Conservation (phyloP, 805 yeast genomes). For the Yarrowia divulgata region DNA sequence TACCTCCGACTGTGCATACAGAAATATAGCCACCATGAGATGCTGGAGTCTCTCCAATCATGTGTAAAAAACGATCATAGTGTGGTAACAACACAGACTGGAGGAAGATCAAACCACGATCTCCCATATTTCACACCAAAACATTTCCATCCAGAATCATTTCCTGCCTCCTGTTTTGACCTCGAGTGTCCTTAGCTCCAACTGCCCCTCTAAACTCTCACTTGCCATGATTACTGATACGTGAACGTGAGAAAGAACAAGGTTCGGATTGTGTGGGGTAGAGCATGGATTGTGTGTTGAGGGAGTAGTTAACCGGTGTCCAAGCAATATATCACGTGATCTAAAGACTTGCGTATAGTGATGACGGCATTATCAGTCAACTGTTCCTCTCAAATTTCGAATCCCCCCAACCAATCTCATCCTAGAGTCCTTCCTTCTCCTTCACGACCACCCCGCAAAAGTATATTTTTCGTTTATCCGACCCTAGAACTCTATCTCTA, state of each 20-base stretch:
- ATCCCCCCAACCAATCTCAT: background rate
- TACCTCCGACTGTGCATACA: conserved; percentile 1
- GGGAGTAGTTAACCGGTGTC: too few relatives aligned
- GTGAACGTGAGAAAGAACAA: conserved; percentile 25
- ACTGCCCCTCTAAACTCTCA: conserved; percentile 23
- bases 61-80: too few relatives aligned
- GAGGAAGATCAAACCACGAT: too few relatives aligned
- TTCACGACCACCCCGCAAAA: conserved; percentile 15
- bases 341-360: too few relatives aligned
- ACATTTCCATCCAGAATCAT: too few relatives aligned
- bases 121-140: too few relatives aligned
- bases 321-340: background rate
- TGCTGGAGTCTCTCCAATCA: too few relatives aligned
- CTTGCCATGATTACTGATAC: conserved; percentile 32
- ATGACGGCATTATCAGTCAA: too few relatives aligned
- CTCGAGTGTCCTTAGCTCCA: background rate
- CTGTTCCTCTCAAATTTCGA: too few relatives aligned
- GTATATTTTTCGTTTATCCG: conserved; percentile 12
- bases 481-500: background rate
- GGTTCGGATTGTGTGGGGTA: conserved; percentile 24
- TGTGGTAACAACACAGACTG: too few relatives aligned
- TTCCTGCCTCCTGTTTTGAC: too few relatives aligned
- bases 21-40: too few relatives aligned
- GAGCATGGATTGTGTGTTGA: background rate
- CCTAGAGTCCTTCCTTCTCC: background rate